Evolutionary conservation across 352 stramenopile genomes (phyloP), one percentile per base, ranked within the genome.

Genomic region (Globisporangium yorkense): DNA sequence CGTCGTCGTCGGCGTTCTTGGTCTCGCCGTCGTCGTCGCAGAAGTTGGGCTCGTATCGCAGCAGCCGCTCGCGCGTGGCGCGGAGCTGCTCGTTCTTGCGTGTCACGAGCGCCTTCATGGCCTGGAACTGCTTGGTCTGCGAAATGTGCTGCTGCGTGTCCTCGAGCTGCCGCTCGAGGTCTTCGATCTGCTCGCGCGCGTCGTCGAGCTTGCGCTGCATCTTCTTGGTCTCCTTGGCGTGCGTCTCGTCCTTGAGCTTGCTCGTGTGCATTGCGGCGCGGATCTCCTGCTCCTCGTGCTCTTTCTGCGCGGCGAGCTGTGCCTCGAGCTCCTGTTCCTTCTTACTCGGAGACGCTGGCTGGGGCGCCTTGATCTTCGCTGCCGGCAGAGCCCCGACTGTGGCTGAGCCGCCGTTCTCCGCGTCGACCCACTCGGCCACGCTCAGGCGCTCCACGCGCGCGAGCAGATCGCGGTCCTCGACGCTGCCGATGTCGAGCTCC

Each of bases 1-100:
- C 70, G 54, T 75, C 67, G 18, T 80, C 72, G 48, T 85, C 67
- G 15, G 72, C 72, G 51, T 71, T 63, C 56, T 81, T 74, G 39
- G 70, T 74, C 49, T 89, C 74, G 39, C 74, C 72, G 24, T 56
- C 70, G 18, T 70, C 63, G 39, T 66, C 75, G 44, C 54, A 67
- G 43, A 65, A 71, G 61, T 90, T 77, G 0, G 80, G 80, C 60
- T 96, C 86, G 62, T 94, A 94, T 51, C 74, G 75, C 60, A 81
- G 68, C 37, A 96, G 65, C 13, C 81, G 75, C n/a, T 71, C 68
- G 27, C 86, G 80, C 53, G 91, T 62, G 21, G 74, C 77, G 20
- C 71, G 70, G 20, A 94, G 75, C 68, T 92, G 72, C 50, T 89
- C 74, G 65, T 92, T 96, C 68, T 96, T 96, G 56, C 80, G 68